Evolutionary conservation across 108 stramenopile species (phyloP), one percentile per base, ranked within the genome.

Genomic region (Nitzschia sp.): DNA sequence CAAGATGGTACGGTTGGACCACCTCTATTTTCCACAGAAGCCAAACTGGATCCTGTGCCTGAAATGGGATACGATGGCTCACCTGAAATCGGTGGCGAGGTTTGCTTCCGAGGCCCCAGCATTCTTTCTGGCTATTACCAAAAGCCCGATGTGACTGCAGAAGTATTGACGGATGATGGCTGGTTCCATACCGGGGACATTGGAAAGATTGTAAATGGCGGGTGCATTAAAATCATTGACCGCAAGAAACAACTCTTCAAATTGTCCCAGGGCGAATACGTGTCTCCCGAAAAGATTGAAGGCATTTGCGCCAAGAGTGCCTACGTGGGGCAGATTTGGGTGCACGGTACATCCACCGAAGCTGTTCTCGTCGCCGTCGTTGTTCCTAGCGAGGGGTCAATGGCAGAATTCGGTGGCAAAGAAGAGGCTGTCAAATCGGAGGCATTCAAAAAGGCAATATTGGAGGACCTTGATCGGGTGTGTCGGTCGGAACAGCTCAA

Each of bases 111-210:
- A 32, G 79, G 79, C 33, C 63, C 75, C 1, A 54, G 21, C 38
- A 33, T 80, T 19, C 58, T 58, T 9, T 15, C 42, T 24, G 79
- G 79, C 21, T 80, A 80, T 35, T 80, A 75, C 59, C 70, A 69
- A 51, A 68, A 71, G 34, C 46, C 68, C 11, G 79, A 76, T n/a
- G 49, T 38, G 27, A 80, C 79, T 1, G 46, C 32, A 34, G 79
- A 80, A 51, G 75, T 54, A 25, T 64, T 46, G 27, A 19, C n/a
- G 18, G 63, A 24, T 28, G 75, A 69, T 47, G 75, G 75, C 11
- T 51, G 49, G 49, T 51, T 51, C n/a, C 21, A 51, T 23, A 51
- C 49, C 8, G 49, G 49, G 21, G 49, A 51, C 21, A 51, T 51
- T 51, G 49, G 49, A 5, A 51, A 23, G n/a, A 51, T 51, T 19